Evolutionary conservation across 2,329 filamentous ascomycete species (phyloP), one percentile per base, ranked within the genome.

Genomic region (Cordyceps fumosorosea): DNA sequence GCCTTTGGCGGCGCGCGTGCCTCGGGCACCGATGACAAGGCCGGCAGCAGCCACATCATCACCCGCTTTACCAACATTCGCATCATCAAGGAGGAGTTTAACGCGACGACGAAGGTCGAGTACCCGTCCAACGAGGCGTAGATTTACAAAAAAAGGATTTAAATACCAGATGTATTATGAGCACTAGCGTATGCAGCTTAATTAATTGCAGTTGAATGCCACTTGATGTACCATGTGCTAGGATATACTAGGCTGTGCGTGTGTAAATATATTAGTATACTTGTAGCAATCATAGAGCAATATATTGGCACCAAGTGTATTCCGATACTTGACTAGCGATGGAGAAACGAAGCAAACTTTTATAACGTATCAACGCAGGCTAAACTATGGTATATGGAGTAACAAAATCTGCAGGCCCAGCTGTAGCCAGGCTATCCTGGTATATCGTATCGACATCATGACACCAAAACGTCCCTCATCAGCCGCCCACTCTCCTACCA

Each of bases 11-110:
- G 87, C 59, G 82, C 85, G 14, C 79, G 88, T 65, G 86, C 85
- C 7, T 87, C 84, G 64, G 87, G 87, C 29, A 90, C 87, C 24
- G 89, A 90, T 71, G 88, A 90, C 75, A 90, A 90, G 80, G 86
- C 87, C 18, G 87, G 87, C 42, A 88, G 85, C 69, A 74, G 79
- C 67, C 86, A 85, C 73, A 73, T 89, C 65, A 73, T 90, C 67
- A 81, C 78, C 62, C 80, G 87, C 54, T 90, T 89, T 71, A 85
- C 89, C 61, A 89, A 85, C 73, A 76, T 84, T 70, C 78, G 87
- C 65, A 85, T 84, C 50, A 82, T 90, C 69, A 90, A 90, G 84
- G 89, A 92, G 80, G 89, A 91, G 78, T 92, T 90, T 69, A 76
- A 78, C 64, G 77, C 84, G 3, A 87, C 84, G 40, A 81, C 81